Conservation (phyloP, 2,329 filamentous ascomycete genomes). For the Chaetomiaceae sp. region DNA sequence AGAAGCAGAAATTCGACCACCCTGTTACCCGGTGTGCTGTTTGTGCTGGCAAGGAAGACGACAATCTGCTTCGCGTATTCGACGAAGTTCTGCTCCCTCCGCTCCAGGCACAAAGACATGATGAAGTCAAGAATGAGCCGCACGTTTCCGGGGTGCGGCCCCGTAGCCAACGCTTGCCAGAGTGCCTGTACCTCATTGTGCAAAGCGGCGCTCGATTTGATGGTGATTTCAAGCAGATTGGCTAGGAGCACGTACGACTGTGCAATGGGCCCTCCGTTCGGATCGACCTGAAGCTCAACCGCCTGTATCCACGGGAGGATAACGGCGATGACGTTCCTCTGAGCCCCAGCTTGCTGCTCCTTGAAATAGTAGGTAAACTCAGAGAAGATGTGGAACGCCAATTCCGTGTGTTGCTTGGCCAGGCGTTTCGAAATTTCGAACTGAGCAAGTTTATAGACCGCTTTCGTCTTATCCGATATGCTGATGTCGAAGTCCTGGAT, state of each 20-base stretch:
- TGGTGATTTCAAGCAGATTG: conserved; percentile 94
- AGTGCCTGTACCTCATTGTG: conserved; percentile 97
- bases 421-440: conserved; percentile 93
- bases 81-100: conserved; percentile 95
- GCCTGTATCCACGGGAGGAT: conserved; percentile 95
- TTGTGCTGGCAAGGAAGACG: conserved; percentile 84
- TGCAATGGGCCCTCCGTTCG: conserved; percentile 83
- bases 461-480: conserved; percentile 96
- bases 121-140: conserved; percentile 94
- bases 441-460: conserved; percentile 94
- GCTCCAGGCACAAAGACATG: conserved; percentile 86
- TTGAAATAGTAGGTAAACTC: conserved; percentile 95
- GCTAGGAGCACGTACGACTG: conserved; percentile 92
- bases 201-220: conserved; percentile 78
- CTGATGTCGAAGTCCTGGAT: conserved; percentile 97
- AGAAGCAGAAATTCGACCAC: conserved; percentile 90
- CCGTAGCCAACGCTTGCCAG: conserved; percentile 93
- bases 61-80: conserved; percentile 98
- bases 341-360: conserved; percentile 72
- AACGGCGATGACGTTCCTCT: conserved; percentile 90
- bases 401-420: conserved; percentile 79
- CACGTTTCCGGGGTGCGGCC: conserved; percentile 89
- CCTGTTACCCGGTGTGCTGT: conserved; percentile 70
- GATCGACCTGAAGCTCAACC: conserved; percentile 86
- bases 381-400: conserved; percentile 92